Evolutionary conservation across 306 rosid species (phyloP).

Genomic region (Trichosanthes truncata): DNA sequence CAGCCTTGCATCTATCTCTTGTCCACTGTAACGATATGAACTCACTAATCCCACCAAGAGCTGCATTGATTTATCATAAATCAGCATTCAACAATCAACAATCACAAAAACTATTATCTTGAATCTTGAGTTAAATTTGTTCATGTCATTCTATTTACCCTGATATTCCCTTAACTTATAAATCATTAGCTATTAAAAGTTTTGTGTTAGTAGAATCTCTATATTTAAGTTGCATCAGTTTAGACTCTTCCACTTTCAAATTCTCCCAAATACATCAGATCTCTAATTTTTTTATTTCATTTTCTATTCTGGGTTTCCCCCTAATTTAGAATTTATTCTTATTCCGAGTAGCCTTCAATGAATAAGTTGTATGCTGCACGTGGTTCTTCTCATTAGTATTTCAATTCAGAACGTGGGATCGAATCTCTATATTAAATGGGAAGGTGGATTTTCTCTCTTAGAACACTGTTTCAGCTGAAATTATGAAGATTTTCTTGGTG

Average conservation of each 20-base stretch:
- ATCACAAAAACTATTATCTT: background rate
- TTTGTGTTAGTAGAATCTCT: background rate
- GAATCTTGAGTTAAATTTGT: background rate
- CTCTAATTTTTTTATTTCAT: background rate
- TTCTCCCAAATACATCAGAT: background rate
- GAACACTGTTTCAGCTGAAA: background rate
- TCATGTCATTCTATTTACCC: background rate
- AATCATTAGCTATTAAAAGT: background rate
- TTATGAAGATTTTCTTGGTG: background rate
- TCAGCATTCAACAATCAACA: background rate
- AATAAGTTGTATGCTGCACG: background rate
- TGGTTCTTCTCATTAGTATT: background rate
- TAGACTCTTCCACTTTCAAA: background rate
- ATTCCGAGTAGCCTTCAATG: background rate
- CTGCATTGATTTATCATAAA: constrained; percentile 8
- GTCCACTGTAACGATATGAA: constrained; percentile 24
- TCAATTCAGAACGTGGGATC: background rate
- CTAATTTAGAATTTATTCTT: background rate
- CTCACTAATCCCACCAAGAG: constrained; percentile 31
- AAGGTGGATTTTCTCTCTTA: background rate
- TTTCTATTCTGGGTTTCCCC: background rate
- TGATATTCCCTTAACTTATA: background rate
- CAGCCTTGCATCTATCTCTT: constrained; percentile 17
- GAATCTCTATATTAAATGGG: background rate
- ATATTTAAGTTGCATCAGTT: background rate